Conservation (phyloP, 495 filamentous ascomycete genomes). For the Astrothelium subdiscretum region DNA sequence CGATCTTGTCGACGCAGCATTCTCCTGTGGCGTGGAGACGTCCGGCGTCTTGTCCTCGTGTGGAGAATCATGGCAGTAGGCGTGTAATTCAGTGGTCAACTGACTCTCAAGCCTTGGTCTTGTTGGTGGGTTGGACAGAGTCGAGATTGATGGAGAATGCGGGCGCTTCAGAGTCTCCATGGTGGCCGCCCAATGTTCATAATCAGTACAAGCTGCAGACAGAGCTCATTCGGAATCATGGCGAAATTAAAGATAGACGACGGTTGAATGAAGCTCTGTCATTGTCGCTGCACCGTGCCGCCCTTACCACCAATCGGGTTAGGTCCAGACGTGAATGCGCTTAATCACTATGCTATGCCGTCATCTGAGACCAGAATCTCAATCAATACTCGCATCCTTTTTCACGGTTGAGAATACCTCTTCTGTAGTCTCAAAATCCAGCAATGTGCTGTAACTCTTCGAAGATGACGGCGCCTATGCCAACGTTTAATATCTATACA, state of each 20-base stretch:
- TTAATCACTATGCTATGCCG: not conserved
- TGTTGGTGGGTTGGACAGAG: not conserved
- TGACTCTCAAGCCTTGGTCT: conserved; percentile 1
- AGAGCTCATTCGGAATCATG: not conserved
- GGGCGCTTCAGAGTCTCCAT: not conserved
- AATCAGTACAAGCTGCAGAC: not conserved
- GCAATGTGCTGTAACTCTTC: too few relatives aligned
- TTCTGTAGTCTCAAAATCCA: too few relatives aligned
- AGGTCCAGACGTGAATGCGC: not conserved
- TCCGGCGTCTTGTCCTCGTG: not conserved
- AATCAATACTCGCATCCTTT: not conserved
- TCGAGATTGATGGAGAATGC: not conserved
- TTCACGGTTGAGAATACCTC: too few relatives aligned
- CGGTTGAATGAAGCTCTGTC: not conserved
- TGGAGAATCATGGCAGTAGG: not conserved
- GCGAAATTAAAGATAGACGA: not conserved
- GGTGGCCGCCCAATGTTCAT: not conserved
- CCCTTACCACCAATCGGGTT: not conserved
- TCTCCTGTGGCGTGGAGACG: not conserved
- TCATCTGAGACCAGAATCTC: not conserved
- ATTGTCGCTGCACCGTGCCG: not conserved
- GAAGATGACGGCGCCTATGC: too few relatives aligned
- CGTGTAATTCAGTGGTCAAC: not conserved
- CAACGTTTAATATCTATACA: too few relatives aligned
- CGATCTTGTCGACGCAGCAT: not conserved